Conservation (phyloP, 371 early-diverging fungal genomes). For the Blakeslea trispora region DNA sequence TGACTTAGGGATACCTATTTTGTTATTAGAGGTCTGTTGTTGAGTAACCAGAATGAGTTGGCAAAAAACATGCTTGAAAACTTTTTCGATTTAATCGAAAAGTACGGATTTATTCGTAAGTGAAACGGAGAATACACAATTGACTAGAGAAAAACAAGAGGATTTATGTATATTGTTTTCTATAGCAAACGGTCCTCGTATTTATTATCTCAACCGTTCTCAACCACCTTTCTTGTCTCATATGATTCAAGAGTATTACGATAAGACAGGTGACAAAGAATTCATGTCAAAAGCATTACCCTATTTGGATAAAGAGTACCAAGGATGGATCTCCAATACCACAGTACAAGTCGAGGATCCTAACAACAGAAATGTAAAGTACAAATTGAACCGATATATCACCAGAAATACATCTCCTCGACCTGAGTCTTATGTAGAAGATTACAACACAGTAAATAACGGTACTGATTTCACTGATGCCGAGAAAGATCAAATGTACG, state of each 20-base stretch:
- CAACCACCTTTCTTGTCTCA: slow-evolving; percentile 85
- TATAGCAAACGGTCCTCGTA: slow-evolving; percentile 79
- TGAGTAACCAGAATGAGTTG: slow-evolving; percentile 61
- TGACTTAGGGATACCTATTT: slow-evolving; percentile 78
- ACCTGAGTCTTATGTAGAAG: slow-evolving; percentile 79
- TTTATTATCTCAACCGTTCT: slow-evolving; percentile 86
- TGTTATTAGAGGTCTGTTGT: slow-evolving; percentile 77
- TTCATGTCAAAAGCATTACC: slow-evolving; percentile 58
- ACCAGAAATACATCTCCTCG: slow-evolving; percentile 66
- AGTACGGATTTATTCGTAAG: slow-evolving; percentile 80
- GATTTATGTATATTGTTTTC: background rate
- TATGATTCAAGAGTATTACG: slow-evolving; percentile 69
- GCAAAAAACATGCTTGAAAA: slow-evolving; percentile 69
- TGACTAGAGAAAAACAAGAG: background rate
- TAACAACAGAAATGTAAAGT: slow-evolving; percentile 8
- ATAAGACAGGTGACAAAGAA: slow-evolving; percentile 53
- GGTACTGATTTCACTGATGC: slow-evolving; percentile 29
- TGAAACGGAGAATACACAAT: slow-evolving; percentile 14
- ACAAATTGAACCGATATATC: slow-evolving; percentile 58
- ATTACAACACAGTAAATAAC: slow-evolving; percentile 59
- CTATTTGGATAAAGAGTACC: slow-evolving; percentile 68
- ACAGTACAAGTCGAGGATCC: slow-evolving; percentile 42
- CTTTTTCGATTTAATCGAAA: slow-evolving; percentile 69
- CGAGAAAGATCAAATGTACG: slow-evolving; percentile 49
- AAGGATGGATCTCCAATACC: slow-evolving; percentile 67